Evolutionary conservation across 148 eudicot genomes (phyloP), one percentile per base, ranked within the genome.

Genomic region (Silene uniflora): DNA sequence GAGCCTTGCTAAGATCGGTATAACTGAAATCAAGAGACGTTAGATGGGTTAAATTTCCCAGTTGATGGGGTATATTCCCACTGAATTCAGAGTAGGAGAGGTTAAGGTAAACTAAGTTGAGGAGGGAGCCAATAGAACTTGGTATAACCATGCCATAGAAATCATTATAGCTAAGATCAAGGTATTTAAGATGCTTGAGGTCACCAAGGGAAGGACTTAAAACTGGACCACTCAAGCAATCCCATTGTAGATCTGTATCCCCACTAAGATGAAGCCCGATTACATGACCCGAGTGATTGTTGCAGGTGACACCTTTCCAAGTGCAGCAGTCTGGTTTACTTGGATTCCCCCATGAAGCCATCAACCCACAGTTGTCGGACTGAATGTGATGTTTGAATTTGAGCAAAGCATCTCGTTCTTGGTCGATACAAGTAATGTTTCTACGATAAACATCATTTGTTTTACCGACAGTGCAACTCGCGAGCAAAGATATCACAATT

Each of bases 321-420:
- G 12, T 39, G 22, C 75, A 73, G 27, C 75, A 73, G 18, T 73
- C 66, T 58, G 8, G n/a, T 24, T 2, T 63, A 25, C 7, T 19
- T 0, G 10, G 23, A 19, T 23, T 25, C 0, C 25, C 71, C 71
- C 71, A 67, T 35, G 54, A 67, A 67, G 22, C 4, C 23, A 42
- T 8, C 71, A 67, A 19, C 52, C 71, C 24, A 44, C 71, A 42
- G 18, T 9, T 3, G 21, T 67, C 71, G 4, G 6, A 2, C 0
- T 67, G 13, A 67, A 67, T 39, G 17, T 44, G 52, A 8, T 35
- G 47, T 67, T 67, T 67, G 71, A 67, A 67, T 67, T 67, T n/a
- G 19, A 67, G 23, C 71, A 67, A 42, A 67, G 71, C 71, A 11
- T 67, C 52, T 35, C 71, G 47, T 17, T 67, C 71, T 17, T 67